phyloP scores from a whole-genome alignment of 1,139 yeast genomes.

The Magnusiomyces sp. region DNA sequence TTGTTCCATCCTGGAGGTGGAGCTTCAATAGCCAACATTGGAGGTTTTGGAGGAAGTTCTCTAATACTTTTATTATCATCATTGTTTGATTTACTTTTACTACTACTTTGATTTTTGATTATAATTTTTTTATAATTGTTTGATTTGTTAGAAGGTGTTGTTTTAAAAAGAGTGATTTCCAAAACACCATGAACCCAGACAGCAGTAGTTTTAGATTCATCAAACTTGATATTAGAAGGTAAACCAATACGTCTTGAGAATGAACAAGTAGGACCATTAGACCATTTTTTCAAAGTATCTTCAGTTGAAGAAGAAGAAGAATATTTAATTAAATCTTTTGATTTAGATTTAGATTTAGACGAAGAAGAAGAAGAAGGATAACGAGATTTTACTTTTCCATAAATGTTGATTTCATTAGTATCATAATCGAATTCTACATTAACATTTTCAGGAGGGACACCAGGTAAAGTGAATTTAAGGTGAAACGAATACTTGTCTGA shows the following conservation, averaged over 20 bases:
- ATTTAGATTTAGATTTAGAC: background rate
- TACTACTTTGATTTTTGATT: too few species aligned
- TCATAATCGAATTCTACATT: background rate
- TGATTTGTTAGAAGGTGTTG: background rate
- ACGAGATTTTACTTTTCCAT: background rate
- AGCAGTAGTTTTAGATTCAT: background rate
- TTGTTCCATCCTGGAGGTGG: background rate
- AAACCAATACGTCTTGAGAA: background rate
- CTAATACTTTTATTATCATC: background rate
- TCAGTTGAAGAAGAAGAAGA: too few species aligned
- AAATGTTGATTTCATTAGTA: background rate
- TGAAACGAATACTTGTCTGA: background rate
- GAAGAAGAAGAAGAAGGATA: background rate
- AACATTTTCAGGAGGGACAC: slow-evolving; percentile 3
- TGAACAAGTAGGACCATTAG: background rate
- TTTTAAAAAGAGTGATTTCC: background rate
- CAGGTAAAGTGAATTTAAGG: slow-evolving; percentile 1
- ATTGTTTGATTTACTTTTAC: background rate
- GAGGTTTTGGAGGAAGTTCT: background rate
- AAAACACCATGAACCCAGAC: background rate
- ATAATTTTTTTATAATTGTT: background rate
- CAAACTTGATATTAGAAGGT: background rate
- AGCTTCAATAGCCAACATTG: background rate
- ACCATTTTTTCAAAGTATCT: background rate
- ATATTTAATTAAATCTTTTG: too few species aligned